Conservation (phyloP, 306 rosid species). For the Castanopsis chinensis region DNA sequence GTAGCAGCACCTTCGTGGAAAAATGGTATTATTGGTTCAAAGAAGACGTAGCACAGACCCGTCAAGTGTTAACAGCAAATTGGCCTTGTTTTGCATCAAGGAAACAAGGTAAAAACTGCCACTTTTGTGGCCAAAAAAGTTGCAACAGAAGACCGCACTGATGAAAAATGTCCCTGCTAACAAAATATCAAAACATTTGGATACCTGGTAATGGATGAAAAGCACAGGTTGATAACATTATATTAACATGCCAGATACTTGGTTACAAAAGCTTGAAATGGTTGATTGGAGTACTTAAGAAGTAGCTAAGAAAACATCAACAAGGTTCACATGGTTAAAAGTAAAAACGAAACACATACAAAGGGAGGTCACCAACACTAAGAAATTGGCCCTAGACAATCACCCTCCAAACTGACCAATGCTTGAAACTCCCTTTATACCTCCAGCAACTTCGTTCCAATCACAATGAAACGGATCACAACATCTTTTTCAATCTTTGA, state of each 20-base stretch:
- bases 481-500: constrained; percentile 66
- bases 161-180: too few relatives aligned
- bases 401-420: constrained; percentile 81
- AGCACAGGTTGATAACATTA: background rate
- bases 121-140: too few relatives aligned
- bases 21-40: background rate
- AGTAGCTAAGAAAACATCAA: background rate
- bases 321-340: background rate
- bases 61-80: too few relatives aligned
- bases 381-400: constrained; percentile 68
- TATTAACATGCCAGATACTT: too few relatives aligned
- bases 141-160: too few relatives aligned
- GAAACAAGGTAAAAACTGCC: too few relatives aligned
- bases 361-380: background rate
- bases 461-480: constrained; percentile 60
- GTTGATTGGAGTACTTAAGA: background rate
- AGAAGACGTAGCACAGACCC: too few relatives aligned
- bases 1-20: too few relatives aligned
- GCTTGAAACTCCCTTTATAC: constrained; percentile 92
- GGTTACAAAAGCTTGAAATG: background rate
- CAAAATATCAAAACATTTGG: too few relatives aligned
- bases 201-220: background rate
- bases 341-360: background rate
- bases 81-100: too few relatives aligned
- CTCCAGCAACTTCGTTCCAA: constrained; percentile 90